phyloP scores from a whole-genome alignment of 2,329 filamentous ascomycete species.

The Exophiala sp. region DNA sequence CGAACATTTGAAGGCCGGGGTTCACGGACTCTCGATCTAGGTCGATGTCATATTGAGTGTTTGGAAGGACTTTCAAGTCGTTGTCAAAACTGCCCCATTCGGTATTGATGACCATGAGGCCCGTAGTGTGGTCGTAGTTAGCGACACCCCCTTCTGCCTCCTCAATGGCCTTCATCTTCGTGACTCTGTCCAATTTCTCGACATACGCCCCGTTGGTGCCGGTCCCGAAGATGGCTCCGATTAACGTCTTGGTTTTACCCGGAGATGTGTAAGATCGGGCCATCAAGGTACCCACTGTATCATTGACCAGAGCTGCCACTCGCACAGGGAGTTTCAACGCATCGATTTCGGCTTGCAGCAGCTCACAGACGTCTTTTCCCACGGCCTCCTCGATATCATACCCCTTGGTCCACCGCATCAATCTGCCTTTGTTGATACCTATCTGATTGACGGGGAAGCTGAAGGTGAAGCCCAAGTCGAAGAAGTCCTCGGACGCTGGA shows the following conservation, averaged over 20 bases:
- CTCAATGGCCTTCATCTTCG: slow-evolving; percentile 60
- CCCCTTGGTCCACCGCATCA: slow-evolving; percentile 98
- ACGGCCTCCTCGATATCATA: slow-evolving; percentile 94
- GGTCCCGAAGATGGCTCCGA: slow-evolving; percentile 97
- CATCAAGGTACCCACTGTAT: slow-evolving; percentile 97
- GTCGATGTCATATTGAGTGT: slow-evolving; percentile 71
- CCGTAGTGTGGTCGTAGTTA: slow-evolving; percentile 70
- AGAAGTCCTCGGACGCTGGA: slow-evolving; percentile 68
- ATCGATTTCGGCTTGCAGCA: slow-evolving; percentile 87
- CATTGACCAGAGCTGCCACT: slow-evolving; percentile 94
- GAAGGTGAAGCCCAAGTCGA: slow-evolving; percentile 97
- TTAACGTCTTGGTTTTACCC: slow-evolving; percentile 73
- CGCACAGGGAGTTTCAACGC: slow-evolving; percentile 77
- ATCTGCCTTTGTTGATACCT: slow-evolving; percentile 87
- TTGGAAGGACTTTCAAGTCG: slow-evolving; percentile 77
- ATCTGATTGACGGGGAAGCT: slow-evolving; percentile 92
- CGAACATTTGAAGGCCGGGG: slow-evolving; percentile 95
- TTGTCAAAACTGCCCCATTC: slow-evolving; percentile 99
- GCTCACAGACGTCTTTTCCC: slow-evolving; percentile 86
- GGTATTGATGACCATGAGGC: slow-evolving; percentile 95
- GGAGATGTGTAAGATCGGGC: slow-evolving; percentile 91
- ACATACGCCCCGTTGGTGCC: slow-evolving; percentile 97
- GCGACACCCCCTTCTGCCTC: slow-evolving; percentile 45
- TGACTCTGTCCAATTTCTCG: slow-evolving; percentile 80
- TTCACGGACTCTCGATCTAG: slow-evolving; percentile 79